Conservation (phyloP, 2,329 filamentous ascomycete genomes). For the Colletotrichum tamarilloi region DNA sequence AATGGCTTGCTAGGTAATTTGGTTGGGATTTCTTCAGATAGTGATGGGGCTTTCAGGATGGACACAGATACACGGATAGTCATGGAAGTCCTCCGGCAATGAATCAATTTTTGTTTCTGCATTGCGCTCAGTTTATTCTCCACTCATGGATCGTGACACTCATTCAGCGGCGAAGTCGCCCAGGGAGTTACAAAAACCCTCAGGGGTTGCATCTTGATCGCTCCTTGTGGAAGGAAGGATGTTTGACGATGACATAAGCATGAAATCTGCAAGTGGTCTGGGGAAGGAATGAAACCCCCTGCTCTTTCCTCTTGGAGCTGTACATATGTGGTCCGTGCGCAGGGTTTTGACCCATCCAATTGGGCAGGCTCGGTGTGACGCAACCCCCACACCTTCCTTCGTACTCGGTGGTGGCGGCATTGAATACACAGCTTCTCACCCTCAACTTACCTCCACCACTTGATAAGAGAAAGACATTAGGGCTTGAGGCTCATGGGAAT, state of each 20-base stretch:
- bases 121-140: no score
- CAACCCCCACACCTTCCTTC: neutral
- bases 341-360: neutral
- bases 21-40: neutral
- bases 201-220: no score
- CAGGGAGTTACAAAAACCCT: no score
- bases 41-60: neutral
- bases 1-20: neutral
- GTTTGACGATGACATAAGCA: neutral
- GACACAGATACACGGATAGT: neutral
- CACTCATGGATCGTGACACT: no score
- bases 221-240: neutral
- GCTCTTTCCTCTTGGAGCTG: neutral
- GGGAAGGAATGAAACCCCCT: neutral
- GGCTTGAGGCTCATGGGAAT: neutral
- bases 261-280: neutral
- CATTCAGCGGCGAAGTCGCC: no score
- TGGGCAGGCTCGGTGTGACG: neutral
- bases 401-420: neutral
- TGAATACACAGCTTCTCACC: neutral
- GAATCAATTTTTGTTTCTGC: neutral
- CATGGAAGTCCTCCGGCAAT: neutral
- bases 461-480: neutral
- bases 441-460: neutral
- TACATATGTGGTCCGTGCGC: neutral